Conservation (phyloP, 768 basidiomycete species). For the Solioccasus polychromus region DNA sequence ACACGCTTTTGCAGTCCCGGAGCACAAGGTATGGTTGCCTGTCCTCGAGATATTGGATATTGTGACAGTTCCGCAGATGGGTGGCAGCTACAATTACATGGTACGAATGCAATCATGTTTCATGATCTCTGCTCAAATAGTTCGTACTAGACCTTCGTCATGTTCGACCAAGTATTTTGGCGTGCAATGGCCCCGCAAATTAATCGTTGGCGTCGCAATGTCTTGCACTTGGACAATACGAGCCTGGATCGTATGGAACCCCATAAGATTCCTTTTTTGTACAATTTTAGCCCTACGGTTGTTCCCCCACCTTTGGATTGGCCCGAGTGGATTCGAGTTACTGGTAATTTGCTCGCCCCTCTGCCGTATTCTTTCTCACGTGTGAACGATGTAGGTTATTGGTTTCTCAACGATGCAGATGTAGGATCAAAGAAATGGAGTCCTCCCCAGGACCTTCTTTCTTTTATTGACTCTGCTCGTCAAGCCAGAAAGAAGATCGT, state of each 20-base stretch:
- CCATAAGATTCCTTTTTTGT: slow-evolving; percentile 96
- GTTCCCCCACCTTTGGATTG: slow-evolving; percentile 96
- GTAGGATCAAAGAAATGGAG: slow-evolving; percentile 87
- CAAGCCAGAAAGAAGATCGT: slow-evolving; percentile 81
- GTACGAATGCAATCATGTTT: slow-evolving; percentile 38
- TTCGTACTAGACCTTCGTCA: slow-evolving; percentile 72
- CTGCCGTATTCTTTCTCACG: slow-evolving; percentile 6
- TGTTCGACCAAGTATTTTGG: slow-evolving; percentile 99
- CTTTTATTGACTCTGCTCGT: slow-evolving; percentile 81
- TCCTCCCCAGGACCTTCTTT: slow-evolving; percentile 73
- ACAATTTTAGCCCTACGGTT: slow-evolving; percentile 90
- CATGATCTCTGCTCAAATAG: slow-evolving; percentile 1
- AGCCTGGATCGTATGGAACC: slow-evolving; percentile 94
- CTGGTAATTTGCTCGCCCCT: slow-evolving; percentile 47
- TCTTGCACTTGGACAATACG: slow-evolving; percentile 73
- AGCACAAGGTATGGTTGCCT: slow-evolving; percentile 65
- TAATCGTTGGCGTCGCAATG: slow-evolving; percentile 86
- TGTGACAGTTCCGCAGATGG: slow-evolving; percentile 60
- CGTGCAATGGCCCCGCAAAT: slow-evolving; percentile 90
- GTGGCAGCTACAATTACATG: slow-evolving; percentile 98
- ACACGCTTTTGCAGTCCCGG: slow-evolving; percentile 97
- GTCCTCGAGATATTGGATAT: slow-evolving; percentile 3
- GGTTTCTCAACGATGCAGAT: slow-evolving; percentile 94
- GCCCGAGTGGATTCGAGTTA: slow-evolving; percentile 98
- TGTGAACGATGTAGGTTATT: slow-evolving; percentile 75